phyloP scores from a whole-genome alignment of 108 stramenopile genomes.

The Cyclostephanos tholiformis region DNA sequence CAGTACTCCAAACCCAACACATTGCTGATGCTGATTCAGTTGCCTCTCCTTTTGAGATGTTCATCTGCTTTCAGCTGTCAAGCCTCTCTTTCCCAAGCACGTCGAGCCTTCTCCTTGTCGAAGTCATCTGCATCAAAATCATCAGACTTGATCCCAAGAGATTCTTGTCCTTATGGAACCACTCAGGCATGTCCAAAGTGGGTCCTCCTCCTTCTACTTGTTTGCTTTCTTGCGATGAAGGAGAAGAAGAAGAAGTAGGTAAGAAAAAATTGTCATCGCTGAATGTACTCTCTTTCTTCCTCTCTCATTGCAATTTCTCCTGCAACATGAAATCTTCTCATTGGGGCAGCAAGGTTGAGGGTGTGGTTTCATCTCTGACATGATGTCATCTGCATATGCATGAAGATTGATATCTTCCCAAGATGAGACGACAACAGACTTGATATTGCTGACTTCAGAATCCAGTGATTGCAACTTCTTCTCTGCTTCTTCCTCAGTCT shows the following conservation, averaged over 20 bases:
- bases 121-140: conserved; percentile 24
- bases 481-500: conserved; percentile 63
- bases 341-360: conserved; percentile 20
- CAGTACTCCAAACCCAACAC: conserved; percentile 39
- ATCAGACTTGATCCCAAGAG: conserved; percentile 16
- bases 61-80: conserved; percentile 39
- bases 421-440: not conserved
- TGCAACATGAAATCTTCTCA: conserved; percentile 38
- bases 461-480: conserved; percentile 41
- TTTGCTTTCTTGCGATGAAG: conserved; percentile 24
- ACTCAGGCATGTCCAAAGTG: conserved; percentile 53
- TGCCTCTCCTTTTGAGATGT: conserved; percentile 30
- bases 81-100: conserved; percentile 41
- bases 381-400: conserved; percentile 51
- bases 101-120: conserved; percentile 22
- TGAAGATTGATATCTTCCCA: conserved; percentile 50
- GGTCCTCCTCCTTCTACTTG: conserved; percentile 18
- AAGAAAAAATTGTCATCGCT: conserved; percentile 21
- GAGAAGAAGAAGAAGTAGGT: not conserved
- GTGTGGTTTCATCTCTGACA: conserved; percentile 44
- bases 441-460: conserved; percentile 12
- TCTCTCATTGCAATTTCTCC: conserved; percentile 28
- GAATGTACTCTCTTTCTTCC: conserved; percentile 30
- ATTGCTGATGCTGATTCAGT: conserved; percentile 33
- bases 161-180: conserved; percentile 60